A percentile compares a stretch with the other conserved stretches of the same genome.
Conservation (phyloP, 768 basidiomycete genomes). For the Astraeus odoratus region DNA sequence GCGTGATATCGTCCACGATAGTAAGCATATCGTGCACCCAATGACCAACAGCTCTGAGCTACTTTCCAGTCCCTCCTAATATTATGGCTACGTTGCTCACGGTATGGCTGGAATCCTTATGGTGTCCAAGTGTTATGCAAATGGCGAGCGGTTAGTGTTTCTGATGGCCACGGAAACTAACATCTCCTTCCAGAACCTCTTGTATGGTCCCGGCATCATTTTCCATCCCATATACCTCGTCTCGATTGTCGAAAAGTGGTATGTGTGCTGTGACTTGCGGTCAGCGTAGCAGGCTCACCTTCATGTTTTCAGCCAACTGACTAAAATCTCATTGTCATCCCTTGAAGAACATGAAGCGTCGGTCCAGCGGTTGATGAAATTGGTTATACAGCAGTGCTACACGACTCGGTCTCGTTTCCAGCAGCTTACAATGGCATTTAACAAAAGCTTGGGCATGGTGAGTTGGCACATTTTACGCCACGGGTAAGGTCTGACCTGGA, state of each 20-base stretch:
- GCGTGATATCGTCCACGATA: slow-evolving; percentile 28
- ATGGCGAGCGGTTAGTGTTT: slow-evolving; percentile 5
- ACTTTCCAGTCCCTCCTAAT: slow-evolving; percentile 25
- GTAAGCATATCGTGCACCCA: slow-evolving; percentile 27
- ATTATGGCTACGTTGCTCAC: slow-evolving; percentile 31
- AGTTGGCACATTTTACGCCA: slow-evolving; percentile 8
- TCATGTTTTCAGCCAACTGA: slow-evolving; percentile 33
- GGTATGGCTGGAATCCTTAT: slow-evolving; percentile 47
- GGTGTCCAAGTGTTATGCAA: slow-evolving; percentile 24
- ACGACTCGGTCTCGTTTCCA: slow-evolving; percentile 31
- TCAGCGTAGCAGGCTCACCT: not conserved
- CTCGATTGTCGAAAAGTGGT: slow-evolving; percentile 36
- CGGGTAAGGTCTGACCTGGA: slow-evolving; percentile 3
- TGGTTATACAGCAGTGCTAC: slow-evolving; percentile 35
- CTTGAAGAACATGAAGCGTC: slow-evolving; percentile 32
- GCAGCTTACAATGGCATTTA: slow-evolving; percentile 36
- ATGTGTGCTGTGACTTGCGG: slow-evolving; percentile 7
- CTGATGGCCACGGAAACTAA: slow-evolving; percentile 3
- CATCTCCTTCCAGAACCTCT: slow-evolving; percentile 9
- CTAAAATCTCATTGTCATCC: slow-evolving; percentile 32
- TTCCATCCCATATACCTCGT: slow-evolving; percentile 38
- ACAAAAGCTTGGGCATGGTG: slow-evolving; percentile 37
- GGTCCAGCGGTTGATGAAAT: slow-evolving; percentile 32
- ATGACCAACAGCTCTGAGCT: not conserved
- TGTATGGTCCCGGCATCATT: slow-evolving; percentile 35